Evolutionary conservation across 805 yeast genomes (phyloP).

Genomic region (Saturnispora silvae): DNA sequence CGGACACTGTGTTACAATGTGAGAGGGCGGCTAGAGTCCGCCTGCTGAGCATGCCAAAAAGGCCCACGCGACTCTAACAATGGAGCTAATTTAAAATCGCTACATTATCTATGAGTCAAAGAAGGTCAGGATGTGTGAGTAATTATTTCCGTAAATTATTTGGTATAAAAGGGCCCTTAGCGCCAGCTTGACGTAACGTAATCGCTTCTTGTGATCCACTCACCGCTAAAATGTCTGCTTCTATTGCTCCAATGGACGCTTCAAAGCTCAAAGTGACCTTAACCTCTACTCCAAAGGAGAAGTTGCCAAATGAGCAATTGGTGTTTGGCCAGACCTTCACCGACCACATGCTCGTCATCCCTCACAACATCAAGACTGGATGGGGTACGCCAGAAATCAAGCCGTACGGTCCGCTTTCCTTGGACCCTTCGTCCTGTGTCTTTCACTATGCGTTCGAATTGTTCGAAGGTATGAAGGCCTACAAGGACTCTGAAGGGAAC

Average conservation of each 20-base stretch:
- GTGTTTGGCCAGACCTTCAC: constrained; percentile 72
- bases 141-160: not conserved
- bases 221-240: constrained; percentile 5
- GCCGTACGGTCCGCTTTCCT: constrained; percentile 65
- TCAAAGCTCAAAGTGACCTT: constrained; percentile 40
- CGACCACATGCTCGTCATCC: constrained; percentile 78
- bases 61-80: too few relatives aligned
- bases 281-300: constrained; percentile 39
- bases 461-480: constrained; percentile 95
- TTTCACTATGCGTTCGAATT: constrained; percentile 92
- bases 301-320: constrained; percentile 50
- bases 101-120: constrained; percentile 1
- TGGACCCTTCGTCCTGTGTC: constrained; percentile 86
- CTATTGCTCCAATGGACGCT: constrained; percentile 38
- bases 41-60: too few relatives aligned
- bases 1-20: too few relatives aligned
- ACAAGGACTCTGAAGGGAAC: constrained; percentile 50
- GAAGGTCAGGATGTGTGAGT: not conserved
- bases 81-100: too few relatives aligned
- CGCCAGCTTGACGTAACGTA: not conserved
- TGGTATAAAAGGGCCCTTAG: not conserved
- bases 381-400: constrained; percentile 86
- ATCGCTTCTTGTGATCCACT: not conserved
- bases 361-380: constrained; percentile 69
- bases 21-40: too few relatives aligned